Conservation (phyloP, 768 basidiomycete species). For the Strobilomyces dryophilus region DNA sequence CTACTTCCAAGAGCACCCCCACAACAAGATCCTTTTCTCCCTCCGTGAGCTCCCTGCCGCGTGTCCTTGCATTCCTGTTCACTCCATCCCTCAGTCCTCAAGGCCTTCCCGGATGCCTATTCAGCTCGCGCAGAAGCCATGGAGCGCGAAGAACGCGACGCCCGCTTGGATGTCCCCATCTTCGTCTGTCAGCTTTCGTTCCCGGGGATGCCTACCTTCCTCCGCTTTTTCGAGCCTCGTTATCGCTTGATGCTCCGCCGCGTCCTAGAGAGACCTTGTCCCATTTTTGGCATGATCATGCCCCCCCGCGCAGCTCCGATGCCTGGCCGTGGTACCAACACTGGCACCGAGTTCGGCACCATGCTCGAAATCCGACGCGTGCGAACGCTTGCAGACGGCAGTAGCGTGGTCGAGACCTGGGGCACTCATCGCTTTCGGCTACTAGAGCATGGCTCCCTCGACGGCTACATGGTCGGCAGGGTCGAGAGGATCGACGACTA, state of each 20-base stretch:
- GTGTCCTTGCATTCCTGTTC: constrained; percentile 7
- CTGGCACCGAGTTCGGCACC: constrained; percentile 69
- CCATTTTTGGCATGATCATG: constrained; percentile 94
- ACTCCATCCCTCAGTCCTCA: constrained; percentile 45
- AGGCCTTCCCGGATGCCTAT: constrained; percentile 64
- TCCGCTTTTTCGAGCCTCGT: constrained; percentile 93
- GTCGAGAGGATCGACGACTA: constrained; percentile 56
- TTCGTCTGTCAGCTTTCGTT: constrained; percentile 89
- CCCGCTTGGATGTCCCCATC: constrained; percentile 82
- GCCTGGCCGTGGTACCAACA: constrained; percentile 14
- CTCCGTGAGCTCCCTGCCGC: constrained; percentile 47
- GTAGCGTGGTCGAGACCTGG: constrained; percentile 78
- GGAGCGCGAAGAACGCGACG: constrained; percentile 72
- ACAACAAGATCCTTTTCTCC: constrained; percentile 66
- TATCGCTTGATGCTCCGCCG: constrained; percentile 96
- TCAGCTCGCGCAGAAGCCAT: constrained; percentile 60
- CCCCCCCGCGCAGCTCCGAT: constrained; percentile 43
- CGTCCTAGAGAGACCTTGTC: constrained; percentile 73
- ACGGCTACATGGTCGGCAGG: constrained; percentile 87
- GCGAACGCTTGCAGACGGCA: constrained; percentile 84
- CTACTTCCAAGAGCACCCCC: constrained; percentile 77
- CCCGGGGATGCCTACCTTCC: constrained; percentile 82
- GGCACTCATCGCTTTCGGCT: constrained; percentile 78
- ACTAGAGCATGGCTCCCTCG: constrained; percentile 75
- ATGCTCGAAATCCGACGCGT: constrained; percentile 88